Conservation (phyloP, 257 asterid genomes). For the Thymus quinquecostatus region DNA sequence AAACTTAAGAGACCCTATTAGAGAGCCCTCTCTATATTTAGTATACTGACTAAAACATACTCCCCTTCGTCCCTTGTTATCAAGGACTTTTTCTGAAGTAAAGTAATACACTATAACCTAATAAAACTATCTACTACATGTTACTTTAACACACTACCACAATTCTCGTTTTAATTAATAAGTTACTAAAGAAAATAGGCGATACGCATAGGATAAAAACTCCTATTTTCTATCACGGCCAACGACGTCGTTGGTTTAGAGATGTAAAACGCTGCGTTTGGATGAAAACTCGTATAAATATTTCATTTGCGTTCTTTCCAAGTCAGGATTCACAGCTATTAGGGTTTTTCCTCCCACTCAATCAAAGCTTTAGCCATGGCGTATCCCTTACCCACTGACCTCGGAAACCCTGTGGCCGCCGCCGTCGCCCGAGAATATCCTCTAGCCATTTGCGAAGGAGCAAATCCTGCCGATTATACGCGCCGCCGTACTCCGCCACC, state of each 20-base stretch:
- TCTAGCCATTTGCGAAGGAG: slow-evolving; percentile 75
- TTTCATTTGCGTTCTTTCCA: slow-evolving; percentile 31
- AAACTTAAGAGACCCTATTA: neutral
- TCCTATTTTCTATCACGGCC: too few relatives aligned
- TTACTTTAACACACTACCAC: too few relatives aligned
- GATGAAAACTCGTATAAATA: neutral
- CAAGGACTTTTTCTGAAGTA: too few relatives aligned
- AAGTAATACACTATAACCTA: too few relatives aligned
- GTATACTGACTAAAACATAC: neutral
- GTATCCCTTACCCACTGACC: slow-evolving; percentile 45
- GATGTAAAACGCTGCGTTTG: slow-evolving; percentile 33
- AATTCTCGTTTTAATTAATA: too few relatives aligned
- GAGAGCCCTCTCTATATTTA: neutral
- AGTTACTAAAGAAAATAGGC: too few relatives aligned
- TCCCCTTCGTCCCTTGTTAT: too few relatives aligned
- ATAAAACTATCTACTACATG: too few relatives aligned
- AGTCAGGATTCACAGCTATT: neutral
- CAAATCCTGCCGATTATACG: slow-evolving; percentile 77
- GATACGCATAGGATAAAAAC: too few relatives aligned
- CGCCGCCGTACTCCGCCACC: slow-evolving; percentile 74
- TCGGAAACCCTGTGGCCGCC: slow-evolving; percentile 31
- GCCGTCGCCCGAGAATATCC: slow-evolving; percentile 60
- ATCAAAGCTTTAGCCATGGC: slow-evolving; percentile 23
- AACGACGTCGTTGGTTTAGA: too few relatives aligned
- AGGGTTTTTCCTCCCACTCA: slow-evolving; percentile 29